Conservation (phyloP, 2,329 filamentous ascomycete genomes). For the Colletotrichum somersetense region DNA sequence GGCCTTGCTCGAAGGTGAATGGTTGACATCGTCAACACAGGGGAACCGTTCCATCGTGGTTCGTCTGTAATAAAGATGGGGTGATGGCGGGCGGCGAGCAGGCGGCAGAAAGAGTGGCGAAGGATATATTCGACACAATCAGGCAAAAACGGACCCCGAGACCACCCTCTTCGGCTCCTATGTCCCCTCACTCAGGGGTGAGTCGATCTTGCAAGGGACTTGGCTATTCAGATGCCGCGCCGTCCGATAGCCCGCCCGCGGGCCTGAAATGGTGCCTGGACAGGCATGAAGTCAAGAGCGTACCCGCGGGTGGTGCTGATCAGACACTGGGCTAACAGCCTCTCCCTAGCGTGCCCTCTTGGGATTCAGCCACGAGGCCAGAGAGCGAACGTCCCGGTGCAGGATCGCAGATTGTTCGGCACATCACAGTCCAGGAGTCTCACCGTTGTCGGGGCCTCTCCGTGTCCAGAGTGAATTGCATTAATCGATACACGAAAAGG, state of each 20-base stretch:
- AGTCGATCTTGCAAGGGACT: not conserved
- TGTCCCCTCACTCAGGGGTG: not conserved
- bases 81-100: not conserved
- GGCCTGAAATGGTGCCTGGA: not conserved
- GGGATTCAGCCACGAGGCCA: not conserved
- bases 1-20: not conserved
- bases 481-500: conserved; percentile 12
- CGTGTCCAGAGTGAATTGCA: conserved; percentile 13
- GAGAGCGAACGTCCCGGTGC: not conserved
- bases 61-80: not conserved
- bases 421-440: not conserved
- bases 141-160: not conserved
- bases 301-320: not conserved
- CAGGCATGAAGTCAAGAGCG: not conserved
- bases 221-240: not conserved
- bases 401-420: too few species aligned
- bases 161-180: too few species aligned
- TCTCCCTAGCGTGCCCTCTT: not conserved
- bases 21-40: not conserved
- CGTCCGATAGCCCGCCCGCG: not conserved
- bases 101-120: not conserved
- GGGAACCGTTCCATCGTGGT: not conserved
- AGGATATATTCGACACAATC: not conserved
- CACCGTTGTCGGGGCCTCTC: not conserved
- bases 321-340: not conserved